phyloP scores from a whole-genome alignment of 2,329 filamentous ascomycete species.

The Ceratocystiopsis sp. region DNA sequence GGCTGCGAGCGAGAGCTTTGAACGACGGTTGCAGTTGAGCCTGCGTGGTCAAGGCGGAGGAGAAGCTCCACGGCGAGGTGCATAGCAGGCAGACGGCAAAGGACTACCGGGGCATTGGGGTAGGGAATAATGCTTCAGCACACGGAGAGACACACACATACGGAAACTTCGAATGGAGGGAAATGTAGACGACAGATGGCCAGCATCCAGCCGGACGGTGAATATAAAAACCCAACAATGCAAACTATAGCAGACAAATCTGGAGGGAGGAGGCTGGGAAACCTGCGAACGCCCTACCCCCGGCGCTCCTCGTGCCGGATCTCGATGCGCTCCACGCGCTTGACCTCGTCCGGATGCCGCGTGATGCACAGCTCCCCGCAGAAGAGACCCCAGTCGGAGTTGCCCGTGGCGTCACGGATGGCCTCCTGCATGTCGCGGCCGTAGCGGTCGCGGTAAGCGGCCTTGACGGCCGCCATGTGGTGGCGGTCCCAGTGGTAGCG shows the following conservation, averaged over 20 bases:
- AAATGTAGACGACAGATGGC: too few species aligned
- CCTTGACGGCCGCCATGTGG: conserved; percentile 67
- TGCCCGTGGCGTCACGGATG: conserved; percentile 57
- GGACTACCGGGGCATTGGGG: too few species aligned
- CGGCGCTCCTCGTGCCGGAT: conserved; percentile 4
- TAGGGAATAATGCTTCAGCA: too few species aligned
- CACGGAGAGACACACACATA: too few species aligned
- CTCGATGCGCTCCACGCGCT: conserved; percentile 28
- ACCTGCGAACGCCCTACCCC: too few species aligned
- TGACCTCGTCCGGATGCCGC: conserved; percentile 41
- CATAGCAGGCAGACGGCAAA: too few species aligned
- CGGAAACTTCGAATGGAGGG: too few species aligned
- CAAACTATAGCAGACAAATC: too few species aligned
- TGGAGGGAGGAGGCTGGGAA: too few species aligned
- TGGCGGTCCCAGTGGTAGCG: conserved; percentile 81
- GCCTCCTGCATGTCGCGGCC: conserved; percentile 56
- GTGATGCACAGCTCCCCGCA: conserved; percentile 52
- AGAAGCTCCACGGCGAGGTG: too few species aligned
- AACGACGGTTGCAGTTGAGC: conserved; percentile 43
- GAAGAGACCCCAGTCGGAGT: conserved; percentile 56
- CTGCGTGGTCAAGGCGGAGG: conserved; percentile 23
- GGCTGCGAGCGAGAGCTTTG: conserved; percentile 31
- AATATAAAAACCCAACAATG: too few species aligned
- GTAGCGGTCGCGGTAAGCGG: conserved; percentile 66
- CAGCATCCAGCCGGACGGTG: too few species aligned